These are phyloP conservation scores for Arctostaphylos glauca DNA, from an alignment of 148 eudicot species.

Conservation along the genomic window DNA sequence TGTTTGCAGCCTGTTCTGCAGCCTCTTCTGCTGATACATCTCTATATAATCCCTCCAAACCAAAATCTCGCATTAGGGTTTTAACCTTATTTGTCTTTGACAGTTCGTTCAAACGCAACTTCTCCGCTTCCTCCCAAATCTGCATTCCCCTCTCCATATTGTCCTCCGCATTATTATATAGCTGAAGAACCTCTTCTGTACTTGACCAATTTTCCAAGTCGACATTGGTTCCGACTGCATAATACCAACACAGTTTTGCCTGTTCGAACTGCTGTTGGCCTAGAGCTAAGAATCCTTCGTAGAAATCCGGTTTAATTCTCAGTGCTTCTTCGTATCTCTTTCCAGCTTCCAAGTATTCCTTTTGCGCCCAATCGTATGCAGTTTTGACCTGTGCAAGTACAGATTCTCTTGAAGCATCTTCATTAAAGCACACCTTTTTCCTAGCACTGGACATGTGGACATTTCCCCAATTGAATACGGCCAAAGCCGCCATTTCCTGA, in stretches of 20 bases:
- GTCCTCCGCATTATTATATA: constrained; percentile 80
- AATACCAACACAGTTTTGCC: constrained; percentile 90
- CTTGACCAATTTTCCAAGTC: constrained; percentile 73
- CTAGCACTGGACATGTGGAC: constrained; percentile 93
- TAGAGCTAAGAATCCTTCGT: constrained; percentile 71
- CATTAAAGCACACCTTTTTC: constrained; percentile 52
- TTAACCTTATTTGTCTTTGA: constrained; percentile 35
- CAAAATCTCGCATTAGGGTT: constrained; percentile 49
- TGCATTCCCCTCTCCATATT: constrained; percentile 83
- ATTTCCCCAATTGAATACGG: constrained; percentile 93
- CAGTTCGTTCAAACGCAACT: constrained; percentile 30
- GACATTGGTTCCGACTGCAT: constrained; percentile 49
- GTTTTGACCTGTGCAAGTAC: constrained; percentile 43
- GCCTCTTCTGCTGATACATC: constrained; percentile 53
- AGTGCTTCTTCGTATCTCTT: constrained; percentile 74
- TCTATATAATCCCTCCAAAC: constrained; percentile 38
- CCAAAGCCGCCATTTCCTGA: constrained; percentile 91
- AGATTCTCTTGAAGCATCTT: constrained; percentile 53
- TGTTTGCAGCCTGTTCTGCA: constrained; percentile 51
- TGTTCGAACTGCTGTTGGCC: constrained; percentile 89
- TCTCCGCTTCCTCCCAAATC: constrained; percentile 72
- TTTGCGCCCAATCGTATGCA: constrained; percentile 81
- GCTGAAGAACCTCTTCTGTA: constrained; percentile 53
- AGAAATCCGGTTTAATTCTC: constrained; percentile 77
- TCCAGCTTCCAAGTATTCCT: constrained; percentile 71